Conservation (phyloP, 2,329 filamentous ascomycete species). For the Camillea tinctor region DNA sequence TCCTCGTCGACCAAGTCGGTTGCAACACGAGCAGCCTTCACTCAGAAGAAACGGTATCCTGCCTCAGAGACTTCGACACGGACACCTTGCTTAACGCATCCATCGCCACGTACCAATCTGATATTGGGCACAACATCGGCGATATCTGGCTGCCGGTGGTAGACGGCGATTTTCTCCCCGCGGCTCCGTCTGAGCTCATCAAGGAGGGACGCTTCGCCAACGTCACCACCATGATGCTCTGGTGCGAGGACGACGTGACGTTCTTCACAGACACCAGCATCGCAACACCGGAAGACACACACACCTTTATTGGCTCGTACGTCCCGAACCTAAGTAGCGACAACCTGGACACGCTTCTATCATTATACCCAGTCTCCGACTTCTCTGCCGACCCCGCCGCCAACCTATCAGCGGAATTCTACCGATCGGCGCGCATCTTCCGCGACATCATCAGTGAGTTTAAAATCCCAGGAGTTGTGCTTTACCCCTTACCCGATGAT, state of each 20-base stretch:
- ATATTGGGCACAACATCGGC: slow-evolving; percentile 46
- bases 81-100: slow-evolving; percentile 43
- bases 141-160: slow-evolving; percentile 51
- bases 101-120: slow-evolving; percentile 39
- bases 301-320: slow-evolving; percentile 39
- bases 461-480: no score
- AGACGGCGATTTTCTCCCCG: slow-evolving; percentile 49
- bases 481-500: no score
- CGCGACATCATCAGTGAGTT: slow-evolving; percentile 52
- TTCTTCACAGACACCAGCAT: slow-evolving; percentile 42
- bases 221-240: slow-evolving; percentile 41
- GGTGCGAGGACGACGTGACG: slow-evolving; percentile 45
- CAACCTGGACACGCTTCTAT: slow-evolving; percentile 40
- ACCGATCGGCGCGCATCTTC: slow-evolving; percentile 47
- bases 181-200: slow-evolving; percentile 41
- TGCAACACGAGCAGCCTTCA: slow-evolving; percentile 43
- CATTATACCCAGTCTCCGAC: slow-evolving; percentile 49
- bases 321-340: slow-evolving; percentile 35
- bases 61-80: slow-evolving; percentile 44
- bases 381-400: slow-evolving; percentile 39
- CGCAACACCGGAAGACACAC: slow-evolving; percentile 38
- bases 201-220: slow-evolving; percentile 41
- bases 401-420: slow-evolving; percentile 47
- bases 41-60: slow-evolving; percentile 43
- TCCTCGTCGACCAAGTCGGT: slow-evolving; percentile 40